Evolutionary conservation across 441 rosid species (phyloP).

Genomic region (Mallotus japonicus): DNA sequence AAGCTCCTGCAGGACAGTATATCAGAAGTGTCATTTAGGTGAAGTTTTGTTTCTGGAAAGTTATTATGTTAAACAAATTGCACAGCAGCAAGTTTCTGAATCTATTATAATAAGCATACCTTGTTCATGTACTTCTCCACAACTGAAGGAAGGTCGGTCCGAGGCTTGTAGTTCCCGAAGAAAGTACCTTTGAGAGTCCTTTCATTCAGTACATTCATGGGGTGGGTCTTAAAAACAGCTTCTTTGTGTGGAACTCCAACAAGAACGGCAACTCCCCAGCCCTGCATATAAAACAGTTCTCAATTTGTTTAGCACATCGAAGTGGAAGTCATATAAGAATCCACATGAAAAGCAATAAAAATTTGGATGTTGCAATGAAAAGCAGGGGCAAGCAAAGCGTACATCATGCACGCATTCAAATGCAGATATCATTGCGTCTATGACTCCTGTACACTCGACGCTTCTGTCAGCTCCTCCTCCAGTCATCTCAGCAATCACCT

Average conservation of each 20-base stretch:
- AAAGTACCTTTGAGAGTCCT: slow-evolving; percentile 89
- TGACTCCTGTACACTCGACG: slow-evolving; percentile 39
- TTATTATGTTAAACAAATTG: no score
- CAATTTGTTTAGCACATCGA: no score
- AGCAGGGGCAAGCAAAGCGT: not conserved
- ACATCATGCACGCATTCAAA: slow-evolving; percentile 46
- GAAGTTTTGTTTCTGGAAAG: no score
- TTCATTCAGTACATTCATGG: slow-evolving; percentile 62
- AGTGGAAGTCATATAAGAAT: no score
- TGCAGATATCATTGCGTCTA: slow-evolving; percentile 40
- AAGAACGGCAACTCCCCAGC: slow-evolving; percentile 96
- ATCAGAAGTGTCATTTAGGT: no score
- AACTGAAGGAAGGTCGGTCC: slow-evolving; percentile 67
- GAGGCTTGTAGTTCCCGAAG: slow-evolving; percentile 88
- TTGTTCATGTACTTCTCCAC: slow-evolving; percentile 81
- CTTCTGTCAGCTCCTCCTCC: slow-evolving; percentile 39
- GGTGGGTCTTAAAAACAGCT: slow-evolving; percentile 74
- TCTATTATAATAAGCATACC: slow-evolving; percentile 25
- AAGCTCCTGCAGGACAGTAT: slow-evolving; percentile 43
- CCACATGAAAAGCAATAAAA: no score
- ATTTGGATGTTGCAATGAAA: no score
- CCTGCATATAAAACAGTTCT: slow-evolving; percentile 31
- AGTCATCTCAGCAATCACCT: slow-evolving; percentile 45
- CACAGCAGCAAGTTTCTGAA: no score
- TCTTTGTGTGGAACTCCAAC: slow-evolving; percentile 88